Evolutionary conservation across 805 yeast genomes (phyloP), one percentile per base, ranked within the genome.

Genomic region (Pichia phayaonensis): DNA sequence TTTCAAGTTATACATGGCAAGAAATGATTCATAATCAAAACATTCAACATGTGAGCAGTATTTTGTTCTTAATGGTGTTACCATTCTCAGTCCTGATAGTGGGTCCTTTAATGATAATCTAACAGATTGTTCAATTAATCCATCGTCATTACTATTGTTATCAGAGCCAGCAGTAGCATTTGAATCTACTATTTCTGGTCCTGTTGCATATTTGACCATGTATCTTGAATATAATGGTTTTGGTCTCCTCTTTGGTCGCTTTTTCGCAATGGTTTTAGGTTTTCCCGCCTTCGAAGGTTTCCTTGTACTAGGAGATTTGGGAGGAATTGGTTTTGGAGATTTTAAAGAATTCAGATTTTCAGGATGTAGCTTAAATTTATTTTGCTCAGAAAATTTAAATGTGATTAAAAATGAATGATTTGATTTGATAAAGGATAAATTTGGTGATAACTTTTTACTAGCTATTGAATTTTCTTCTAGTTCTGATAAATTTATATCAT

Each of bases 1-100:
- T 20, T 47, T 52, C 29, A 68, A 47, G 21, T 57, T 51, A 51
- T 68, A 59, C 56, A 68, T 52, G 22, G 55, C 58, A 41, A 62
- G 44, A 49, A 68, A 68, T 4, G 66, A 58, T 5, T 54, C 54
- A 47, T 67, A 51, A 49, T 68, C 72, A 47, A 68, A 68, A 48
- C 71, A 68, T 46, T 65, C 70, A 15, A 66, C 46, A 53, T 68
- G 72, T 2, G 71, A 62, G 52, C 72, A 68, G 44, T 49, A 64
- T 38, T 60, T 52, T 1, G 66, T 57, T 42, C 67, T 51, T n/a
- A 66, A 47, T 1, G 72, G 72, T 2, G 62, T 64, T 4, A 48
- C 51, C 50, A 67, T 42, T 40, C 61, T 46, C 13, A 49, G 51
- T n/a, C 68, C 67, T 1, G 69, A 60, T 2, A 68, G 50, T 5